Evolutionary conservation across 164 flowering plant genomes (phyloP), one percentile per base, ranked within the genome.

Genomic region (Dillenia suffruticosa): DNA sequence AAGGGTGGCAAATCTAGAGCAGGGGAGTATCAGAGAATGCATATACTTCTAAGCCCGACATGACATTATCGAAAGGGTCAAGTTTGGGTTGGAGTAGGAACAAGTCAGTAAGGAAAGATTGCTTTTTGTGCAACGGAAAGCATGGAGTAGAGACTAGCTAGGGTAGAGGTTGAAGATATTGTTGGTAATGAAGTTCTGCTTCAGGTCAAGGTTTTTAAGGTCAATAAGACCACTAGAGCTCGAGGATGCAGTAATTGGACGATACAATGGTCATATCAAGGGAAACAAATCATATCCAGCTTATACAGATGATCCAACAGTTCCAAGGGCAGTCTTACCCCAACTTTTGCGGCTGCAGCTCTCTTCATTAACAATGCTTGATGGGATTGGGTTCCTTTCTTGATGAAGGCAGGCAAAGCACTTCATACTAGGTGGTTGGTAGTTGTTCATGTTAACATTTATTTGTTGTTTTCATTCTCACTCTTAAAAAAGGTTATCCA

Each of bases 321-420:
- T 86, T 45, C 86, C 88, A 2, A 80, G 12, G 70, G 67, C 65
- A 86, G 90, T 67, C 69, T 84, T 9, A 89, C 94, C 15, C 86
- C 94, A 9, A 91, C 97, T 43, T 91, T 85, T 69, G 87, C 88
- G 12, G 96, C 96, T 7, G 90, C 94, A 46, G 94, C 96, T 8
- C 74, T 91, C 15, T 87, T 84, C 67, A 85, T 91, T 8, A 71
- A 89, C 57, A 91, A 91, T 72, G 92, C 96, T 15, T 69, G 97
- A 63, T 91, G 97, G 97, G 97, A 91, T 73, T 96, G 97, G 13
- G 97, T 91, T 53, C 97, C 97, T 49, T 89, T 91, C 70, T 69
- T 91, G 51, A 91, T 91, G 86, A 89, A 85, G 74, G 97, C 91
- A 13, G 97, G 97, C 54, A 86, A 85, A 72, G 95, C 90, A 7